phyloP scores from a whole-genome alignment of 2,329 filamentous ascomycete genomes.

The Colletotrichum plurivorum region DNA sequence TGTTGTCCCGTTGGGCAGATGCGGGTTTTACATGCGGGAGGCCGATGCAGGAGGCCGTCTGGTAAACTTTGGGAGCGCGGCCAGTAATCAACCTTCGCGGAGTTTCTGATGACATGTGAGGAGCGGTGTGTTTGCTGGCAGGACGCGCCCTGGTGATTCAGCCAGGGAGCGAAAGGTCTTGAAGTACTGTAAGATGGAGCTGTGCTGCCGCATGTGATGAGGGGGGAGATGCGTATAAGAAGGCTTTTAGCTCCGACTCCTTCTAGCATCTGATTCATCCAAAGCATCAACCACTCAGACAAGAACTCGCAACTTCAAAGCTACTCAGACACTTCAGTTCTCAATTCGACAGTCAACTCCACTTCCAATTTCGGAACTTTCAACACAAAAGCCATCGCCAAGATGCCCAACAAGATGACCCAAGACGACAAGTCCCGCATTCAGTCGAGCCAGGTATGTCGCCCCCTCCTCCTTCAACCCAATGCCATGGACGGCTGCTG shows the following conservation, averaged over 20 bases:
- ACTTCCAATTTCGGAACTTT: not conserved
- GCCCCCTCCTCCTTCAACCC: too few species aligned
- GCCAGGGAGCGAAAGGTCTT: not conserved
- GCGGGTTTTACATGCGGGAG: not conserved
- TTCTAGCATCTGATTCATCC: not conserved
- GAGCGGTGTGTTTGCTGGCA: not conserved
- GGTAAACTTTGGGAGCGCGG: not conserved
- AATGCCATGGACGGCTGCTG: too few species aligned
- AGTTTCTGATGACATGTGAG: not conserved
- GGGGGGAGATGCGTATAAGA: not conserved
- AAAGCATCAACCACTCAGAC: not conserved
- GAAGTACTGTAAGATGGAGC: not conserved
- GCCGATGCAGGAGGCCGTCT: not conserved
- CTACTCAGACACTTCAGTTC: too few species aligned
- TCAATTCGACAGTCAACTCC: not conserved
- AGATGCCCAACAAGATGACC: slow-evolving; percentile 16
- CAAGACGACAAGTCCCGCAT: slow-evolving; percentile 12
- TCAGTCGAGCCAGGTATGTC: slow-evolving; percentile 5
- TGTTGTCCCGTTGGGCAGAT: not conserved
- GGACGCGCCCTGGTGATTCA: not conserved
- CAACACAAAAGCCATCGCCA: not conserved
- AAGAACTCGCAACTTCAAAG: not conserved
- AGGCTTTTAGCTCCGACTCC: not conserved
- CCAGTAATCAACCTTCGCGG: too few species aligned
- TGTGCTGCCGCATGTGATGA: not conserved